phyloP scores from a whole-genome alignment of 2,329 filamentous ascomycete species.

The Xylaria digitata region DNA sequence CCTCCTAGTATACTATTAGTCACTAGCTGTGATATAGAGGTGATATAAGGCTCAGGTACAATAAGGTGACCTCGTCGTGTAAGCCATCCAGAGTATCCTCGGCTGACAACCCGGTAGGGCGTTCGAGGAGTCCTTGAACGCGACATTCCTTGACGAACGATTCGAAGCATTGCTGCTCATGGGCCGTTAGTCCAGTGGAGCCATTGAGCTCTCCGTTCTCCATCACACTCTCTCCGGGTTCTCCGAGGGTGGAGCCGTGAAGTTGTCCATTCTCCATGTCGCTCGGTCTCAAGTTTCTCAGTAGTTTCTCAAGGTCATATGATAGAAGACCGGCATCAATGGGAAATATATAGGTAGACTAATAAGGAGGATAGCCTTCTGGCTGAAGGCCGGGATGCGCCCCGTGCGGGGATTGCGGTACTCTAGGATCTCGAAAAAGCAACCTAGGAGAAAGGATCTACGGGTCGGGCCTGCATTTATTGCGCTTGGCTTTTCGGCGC shows the following conservation, averaged over 20 bases:
- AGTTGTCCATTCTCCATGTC: constrained; percentile 26
- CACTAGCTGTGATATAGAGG: too few species aligned
- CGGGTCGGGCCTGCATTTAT: constrained; percentile 14
- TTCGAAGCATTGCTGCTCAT: constrained; percentile 20
- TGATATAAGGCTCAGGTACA: constrained; percentile 12
- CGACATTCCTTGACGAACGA: constrained; percentile 29
- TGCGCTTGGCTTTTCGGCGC: constrained; percentile 22
- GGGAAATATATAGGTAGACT: constrained; percentile 7
- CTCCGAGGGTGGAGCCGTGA: constrained; percentile 11
- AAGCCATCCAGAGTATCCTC: constrained; percentile 32
- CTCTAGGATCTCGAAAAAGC: not conserved
- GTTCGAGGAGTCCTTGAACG: constrained; percentile 27
- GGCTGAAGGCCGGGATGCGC: constrained; percentile 1
- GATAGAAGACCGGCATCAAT: not conserved
- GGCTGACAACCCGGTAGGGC: constrained; percentile 19
- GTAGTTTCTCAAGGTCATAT: not conserved
- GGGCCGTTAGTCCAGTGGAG: constrained; percentile 18
- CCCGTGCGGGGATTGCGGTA: not conserved
- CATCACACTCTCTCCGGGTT: constrained; percentile 6
- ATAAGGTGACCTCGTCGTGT: constrained; percentile 26
- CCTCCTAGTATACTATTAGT: constrained; percentile 15
- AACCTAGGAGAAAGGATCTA: constrained; percentile 5
- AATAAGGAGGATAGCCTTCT: constrained; percentile 2
- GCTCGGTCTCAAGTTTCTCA: constrained; percentile 1
- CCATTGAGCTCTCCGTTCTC: constrained; percentile 23